These are phyloP conservation scores for Penicillium aurantiogriseum DNA, from an alignment of 2,329 filamentous ascomycete species.

Conservation along the genomic window DNA sequence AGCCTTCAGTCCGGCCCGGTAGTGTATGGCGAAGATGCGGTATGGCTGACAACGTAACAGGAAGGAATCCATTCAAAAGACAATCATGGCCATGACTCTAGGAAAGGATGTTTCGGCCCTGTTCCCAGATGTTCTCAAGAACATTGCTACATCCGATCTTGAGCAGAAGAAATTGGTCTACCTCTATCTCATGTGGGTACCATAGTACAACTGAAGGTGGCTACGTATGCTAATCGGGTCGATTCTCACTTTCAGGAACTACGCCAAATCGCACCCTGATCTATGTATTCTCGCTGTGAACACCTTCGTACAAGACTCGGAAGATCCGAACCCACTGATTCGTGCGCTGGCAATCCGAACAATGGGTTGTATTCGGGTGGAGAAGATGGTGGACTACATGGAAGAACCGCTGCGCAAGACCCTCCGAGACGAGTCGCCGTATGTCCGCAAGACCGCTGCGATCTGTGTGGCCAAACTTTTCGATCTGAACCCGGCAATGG, in stretches of 20 bases:
- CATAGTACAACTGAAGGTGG: not conserved
- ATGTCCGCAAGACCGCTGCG: slow-evolving; percentile 95
- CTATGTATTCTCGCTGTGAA: slow-evolving; percentile 98
- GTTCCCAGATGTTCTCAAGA: slow-evolving; percentile 97
- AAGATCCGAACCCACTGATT: slow-evolving; percentile 96
- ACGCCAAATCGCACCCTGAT: slow-evolving; percentile 97
- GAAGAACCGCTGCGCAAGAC: slow-evolving; percentile 96
- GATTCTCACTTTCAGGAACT: slow-evolving; percentile 67
- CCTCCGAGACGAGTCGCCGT: slow-evolving; percentile 92
- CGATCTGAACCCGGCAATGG: slow-evolving; percentile 88
- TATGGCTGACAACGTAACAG: slow-evolving; percentile 46
- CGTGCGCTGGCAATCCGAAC: slow-evolving; percentile 92
- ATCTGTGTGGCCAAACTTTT: slow-evolving; percentile 98
- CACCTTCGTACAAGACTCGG: slow-evolving; percentile 97
- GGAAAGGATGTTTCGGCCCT: slow-evolving; percentile 97
- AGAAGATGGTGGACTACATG: slow-evolving; percentile 99
- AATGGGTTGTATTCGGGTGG: slow-evolving; percentile 97
- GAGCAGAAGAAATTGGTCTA: slow-evolving; percentile 99
- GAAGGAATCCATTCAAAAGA: slow-evolving; percentile 99
- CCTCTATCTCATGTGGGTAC: slow-evolving; percentile 83
- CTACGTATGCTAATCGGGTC: slow-evolving; percentile 19
- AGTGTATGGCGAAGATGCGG: slow-evolving; percentile 6
- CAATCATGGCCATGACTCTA: slow-evolving; percentile 99
- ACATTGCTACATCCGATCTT: slow-evolving; percentile 89
- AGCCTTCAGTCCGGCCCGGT: not conserved